Conservation (phyloP, 2,329 filamentous ascomycete species). For the Ascochyta rabiei region DNA sequence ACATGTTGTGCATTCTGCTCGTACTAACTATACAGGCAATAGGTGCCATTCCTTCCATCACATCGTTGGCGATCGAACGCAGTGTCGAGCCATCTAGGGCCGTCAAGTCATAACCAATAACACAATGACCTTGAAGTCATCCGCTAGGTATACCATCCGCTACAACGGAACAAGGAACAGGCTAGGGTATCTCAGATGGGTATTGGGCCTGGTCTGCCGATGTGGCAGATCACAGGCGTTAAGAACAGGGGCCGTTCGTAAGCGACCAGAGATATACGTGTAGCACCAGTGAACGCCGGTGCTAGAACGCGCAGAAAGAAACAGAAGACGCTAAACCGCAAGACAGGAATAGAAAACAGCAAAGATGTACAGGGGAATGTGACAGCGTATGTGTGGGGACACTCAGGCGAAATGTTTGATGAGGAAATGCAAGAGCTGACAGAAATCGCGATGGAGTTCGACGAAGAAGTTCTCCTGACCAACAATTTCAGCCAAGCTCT, state of each 20-base stretch:
- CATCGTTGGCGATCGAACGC: constrained; percentile 13
- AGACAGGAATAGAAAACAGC: constrained; percentile 20
- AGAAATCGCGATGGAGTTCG: constrained; percentile 61
- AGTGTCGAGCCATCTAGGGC: constrained; percentile 15
- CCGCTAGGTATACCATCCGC: constrained; percentile 22
- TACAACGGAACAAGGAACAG: constrained; percentile 22
- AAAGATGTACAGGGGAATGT: constrained; percentile 28
- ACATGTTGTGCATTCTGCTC: constrained; percentile 4
- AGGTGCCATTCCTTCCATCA: constrained; percentile 3
- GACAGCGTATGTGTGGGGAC: constrained; percentile 17
- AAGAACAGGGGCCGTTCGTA: constrained; percentile 4
- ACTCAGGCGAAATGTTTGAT: constrained; percentile 48
- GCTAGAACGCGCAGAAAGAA: constrained; percentile 20
- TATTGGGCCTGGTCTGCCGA: constrained; percentile 26
- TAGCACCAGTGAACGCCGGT: constrained; percentile 20
- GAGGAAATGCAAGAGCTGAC: constrained; percentile 45
- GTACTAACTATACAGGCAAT: constrained; percentile 12
- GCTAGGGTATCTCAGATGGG: constrained; percentile 34
- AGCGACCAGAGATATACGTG: constrained; percentile 8
- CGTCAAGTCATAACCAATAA: constrained; percentile 13
- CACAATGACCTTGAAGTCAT: constrained; percentile 11
- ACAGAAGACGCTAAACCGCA: constrained; percentile 34
- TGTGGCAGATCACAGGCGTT: constrained; percentile 2
- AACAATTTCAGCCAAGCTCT: constrained; percentile 64
- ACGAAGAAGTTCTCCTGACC: constrained; percentile 65